Evolutionary conservation across 192 early-diverging fungal genomes (phyloP), one percentile per base, ranked within the genome.

Genomic region (Podila clonocystis): DNA sequence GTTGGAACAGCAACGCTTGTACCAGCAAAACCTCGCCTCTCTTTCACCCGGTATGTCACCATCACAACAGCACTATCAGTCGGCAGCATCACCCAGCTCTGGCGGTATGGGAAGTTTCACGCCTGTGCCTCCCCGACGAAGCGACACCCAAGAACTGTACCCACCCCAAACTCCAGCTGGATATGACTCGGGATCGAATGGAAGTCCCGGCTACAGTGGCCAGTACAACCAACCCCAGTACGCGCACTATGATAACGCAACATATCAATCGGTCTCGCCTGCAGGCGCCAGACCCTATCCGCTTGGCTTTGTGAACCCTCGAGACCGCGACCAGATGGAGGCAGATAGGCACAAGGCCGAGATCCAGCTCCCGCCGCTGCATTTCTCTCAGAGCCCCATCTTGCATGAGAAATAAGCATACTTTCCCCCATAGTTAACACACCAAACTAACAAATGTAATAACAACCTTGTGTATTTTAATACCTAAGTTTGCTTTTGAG

Each of bases 371-470:
- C 76, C 76, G 9, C 76, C 70, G 2, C 57, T 73, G 5, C 70
- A 73, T 7, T 72, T 80, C 60, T 59, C 70, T 7, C 65, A 80
- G 29, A 80, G 76, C 29, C 76, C 76, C 8, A 80, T 80, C 49
- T 45, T 80, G 15, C 58, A 80, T 63, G 76, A 80, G 45, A 80
- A 80, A 48, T 68, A 67, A 24, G 41, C 7, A 12, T 45, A n/a
- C 6, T 0, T 15, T 50, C 41, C 20, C 13, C 19, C 38, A 63
- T 41, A 12, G 30, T n/a, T 24, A 11, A 26, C 36, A 26, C 24
- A 20, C 24, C 52, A 55, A 45, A 45, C 41, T 4, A 12, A 17
- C 2, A 45, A 34, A 45, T 45, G 41, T 45, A 45, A 45, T 45
- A 55, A 22, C n/a, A 24, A 55, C 24, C n/a, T 55, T 20, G n/a